Base-by-base conservation (phyloP, 2,329 filamentous ascomycete genomes). In the Xylariales sp. region DNA sequence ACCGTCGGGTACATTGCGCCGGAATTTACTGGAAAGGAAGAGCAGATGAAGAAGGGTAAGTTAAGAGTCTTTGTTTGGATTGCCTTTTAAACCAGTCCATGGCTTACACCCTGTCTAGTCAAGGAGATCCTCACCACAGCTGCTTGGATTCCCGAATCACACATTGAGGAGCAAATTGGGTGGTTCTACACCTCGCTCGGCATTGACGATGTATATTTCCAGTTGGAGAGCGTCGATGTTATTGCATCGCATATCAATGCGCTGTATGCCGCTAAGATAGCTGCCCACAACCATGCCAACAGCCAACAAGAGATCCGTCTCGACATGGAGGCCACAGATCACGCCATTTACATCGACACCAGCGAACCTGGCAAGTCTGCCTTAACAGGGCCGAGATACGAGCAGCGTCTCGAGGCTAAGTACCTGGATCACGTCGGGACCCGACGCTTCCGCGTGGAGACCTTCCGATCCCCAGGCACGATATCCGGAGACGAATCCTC, bases 131-230 rank as follows among this genome's bases (percentile, higher is more conserved):
- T 96, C 51, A 74, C 80, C 55, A 76, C 83, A 48, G 85, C 83
- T 56, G 86, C 83, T 43, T 96, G 94, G 77, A 87, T 98, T 44
- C 93, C 93, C 2, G 74, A 78, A 40, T 74, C 85, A 37, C 85
- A 95, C 49, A 76, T 96, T 46, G 85, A 94, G 46, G 76, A 81
- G 18, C 90, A 98, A 66, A 87, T 90, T 36, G 76, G 80, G 43
- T 98, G 93, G 91, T 98, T 98, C 72, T 98, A 98, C 72, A 87
- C 93, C 60, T 85, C 94, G 63, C 80, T 98, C 17, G 93, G 93
- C 52, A 98, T 98, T 54, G 93, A 98, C 57, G 93, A 96, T 72
- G 91, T 95, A 66, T 97, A 96, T 73, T 97, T 97, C 69, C 82
- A 90, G 59, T 89, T 91, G 49, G 90, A 96, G 69, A 79, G 76